These are phyloP conservation scores for Mrakia blollopis DNA, from an alignment of 768 basidiomycete species.

Conservation along the genomic window DNA sequence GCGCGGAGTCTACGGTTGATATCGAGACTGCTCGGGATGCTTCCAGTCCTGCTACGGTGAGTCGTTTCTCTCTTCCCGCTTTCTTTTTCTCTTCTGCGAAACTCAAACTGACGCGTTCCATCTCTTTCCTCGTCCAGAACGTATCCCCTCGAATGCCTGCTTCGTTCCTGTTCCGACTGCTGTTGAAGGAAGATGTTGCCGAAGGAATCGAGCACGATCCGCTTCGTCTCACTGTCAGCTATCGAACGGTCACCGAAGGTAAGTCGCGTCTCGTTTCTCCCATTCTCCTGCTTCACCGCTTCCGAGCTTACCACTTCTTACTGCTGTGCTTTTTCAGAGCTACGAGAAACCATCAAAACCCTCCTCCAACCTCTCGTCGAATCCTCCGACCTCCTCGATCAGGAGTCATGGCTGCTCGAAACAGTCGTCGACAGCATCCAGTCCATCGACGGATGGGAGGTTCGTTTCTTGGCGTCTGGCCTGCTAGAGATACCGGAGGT, in stretches of 20 bases:
- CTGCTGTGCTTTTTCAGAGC: constrained; percentile 8
- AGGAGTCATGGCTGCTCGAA: constrained; percentile 1
- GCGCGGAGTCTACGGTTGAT: constrained; percentile 17
- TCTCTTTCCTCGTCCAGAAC: neutral
- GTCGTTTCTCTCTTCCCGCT: neutral
- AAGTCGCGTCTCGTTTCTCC: neutral
- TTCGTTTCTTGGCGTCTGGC: constrained; percentile 6
- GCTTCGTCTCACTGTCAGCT: constrained; percentile 25
- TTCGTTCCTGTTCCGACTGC: constrained; percentile 26
- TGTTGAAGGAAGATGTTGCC: neutral
- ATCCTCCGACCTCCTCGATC: neutral
- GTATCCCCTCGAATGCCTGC: constrained; percentile 24
- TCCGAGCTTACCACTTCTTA: neutral
- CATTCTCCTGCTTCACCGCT: neutral
- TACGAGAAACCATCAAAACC: neutral
- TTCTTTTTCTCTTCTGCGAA: neutral
- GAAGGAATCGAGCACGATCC: constrained; percentile 20
- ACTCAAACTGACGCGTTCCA: neutral
- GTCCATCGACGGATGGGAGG: constrained; percentile 12
- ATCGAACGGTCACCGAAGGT: constrained; percentile 24
- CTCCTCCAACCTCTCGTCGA: neutral
- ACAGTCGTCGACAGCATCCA: constrained; percentile 8
- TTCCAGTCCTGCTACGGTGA: neutral
- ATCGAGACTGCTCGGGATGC: constrained; percentile 20
- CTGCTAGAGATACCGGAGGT: constrained; percentile 25